Evolutionary conservation across 345 rosid genomes (phyloP).

Genomic region (Bruguiera parviflora): DNA sequence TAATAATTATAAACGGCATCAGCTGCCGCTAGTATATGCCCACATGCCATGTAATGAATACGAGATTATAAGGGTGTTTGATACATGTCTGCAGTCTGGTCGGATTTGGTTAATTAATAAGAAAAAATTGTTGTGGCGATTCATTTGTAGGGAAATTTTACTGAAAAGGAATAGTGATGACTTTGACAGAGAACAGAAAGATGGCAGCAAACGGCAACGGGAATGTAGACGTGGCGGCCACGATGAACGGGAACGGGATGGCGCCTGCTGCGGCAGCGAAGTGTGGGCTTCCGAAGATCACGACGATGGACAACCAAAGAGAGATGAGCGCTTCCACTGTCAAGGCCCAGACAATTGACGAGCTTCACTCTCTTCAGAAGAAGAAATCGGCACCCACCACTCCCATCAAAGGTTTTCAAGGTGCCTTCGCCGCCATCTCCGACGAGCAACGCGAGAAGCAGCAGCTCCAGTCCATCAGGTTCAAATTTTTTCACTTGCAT

Average conservation of each 20-base stretch:
- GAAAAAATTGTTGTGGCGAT: no score
- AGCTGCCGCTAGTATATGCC: background rate
- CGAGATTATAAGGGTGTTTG: background rate
- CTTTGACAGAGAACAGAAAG: background rate
- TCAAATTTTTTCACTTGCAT: background rate
- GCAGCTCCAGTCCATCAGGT: conserved; percentile 96
- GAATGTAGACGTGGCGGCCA: conserved; percentile 15
- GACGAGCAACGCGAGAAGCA: conserved; percentile 77
- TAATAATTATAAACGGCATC: background rate
- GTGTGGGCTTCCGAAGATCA: conserved; percentile 45
- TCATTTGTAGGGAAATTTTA: no score
- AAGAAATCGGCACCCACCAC: conserved; percentile 82
- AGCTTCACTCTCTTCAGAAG: conserved; percentile 89
- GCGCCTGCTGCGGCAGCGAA: conserved; percentile 11
- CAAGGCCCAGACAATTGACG: conserved; percentile 81
- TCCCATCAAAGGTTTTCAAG: conserved; percentile 46
- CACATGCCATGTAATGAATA: background rate
- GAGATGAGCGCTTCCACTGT: conserved; percentile 56
- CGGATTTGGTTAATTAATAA: background rate
- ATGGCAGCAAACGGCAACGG: conserved; percentile 42
- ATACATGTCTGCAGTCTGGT: background rate
- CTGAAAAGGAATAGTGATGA: background rate
- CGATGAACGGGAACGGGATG: conserved; percentile 21
- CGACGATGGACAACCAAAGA: conserved; percentile 38
- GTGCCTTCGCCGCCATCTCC: conserved; percentile 43